Conservation (phyloP, 1,284 basidiomycete genomes). For the Microbotryum scabiosae region DNA sequence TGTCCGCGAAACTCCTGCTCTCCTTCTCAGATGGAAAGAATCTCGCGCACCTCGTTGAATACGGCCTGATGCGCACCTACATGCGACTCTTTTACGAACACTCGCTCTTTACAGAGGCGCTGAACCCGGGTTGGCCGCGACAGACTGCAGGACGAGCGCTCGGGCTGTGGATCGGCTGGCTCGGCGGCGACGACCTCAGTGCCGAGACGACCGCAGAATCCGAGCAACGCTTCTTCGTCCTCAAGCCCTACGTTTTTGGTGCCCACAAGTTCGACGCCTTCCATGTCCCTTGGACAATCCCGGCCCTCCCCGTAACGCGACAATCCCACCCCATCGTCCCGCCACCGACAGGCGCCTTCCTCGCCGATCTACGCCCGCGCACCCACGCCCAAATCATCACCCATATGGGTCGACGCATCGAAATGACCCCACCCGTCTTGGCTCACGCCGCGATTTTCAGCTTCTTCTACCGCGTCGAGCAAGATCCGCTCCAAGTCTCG, state of each 20-base stretch:
- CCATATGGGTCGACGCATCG: conserved; percentile 39
- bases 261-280: conserved; percentile 48
- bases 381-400: conserved; percentile 39
- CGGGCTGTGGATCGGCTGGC: conserved; percentile 31
- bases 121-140: conserved; percentile 41
- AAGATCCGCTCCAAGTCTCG: conserved; percentile 33
- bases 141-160: conserved; percentile 36
- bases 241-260: conserved; percentile 49
- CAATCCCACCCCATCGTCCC: conserved; percentile 18
- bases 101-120: conserved; percentile 39
- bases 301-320: conserved; percentile 39
- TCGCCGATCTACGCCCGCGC: conserved; percentile 43
- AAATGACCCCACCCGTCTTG: conserved; percentile 36
- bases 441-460: conserved; percentile 39
- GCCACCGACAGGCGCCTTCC: conserved; percentile 38
- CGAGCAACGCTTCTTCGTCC: conserved; percentile 47
- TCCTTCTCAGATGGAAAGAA: conserved; percentile 40
- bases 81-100: conserved; percentile 39
- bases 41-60: conserved; percentile 37
- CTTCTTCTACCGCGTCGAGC: conserved; percentile 41
- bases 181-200: conserved; percentile 30
- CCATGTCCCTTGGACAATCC: conserved; percentile 47
- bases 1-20: background rate
- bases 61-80: conserved; percentile 39
- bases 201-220: conserved; percentile 41